Conservation (phyloP, 345 rosid genomes). For the Acer campestre region DNA sequence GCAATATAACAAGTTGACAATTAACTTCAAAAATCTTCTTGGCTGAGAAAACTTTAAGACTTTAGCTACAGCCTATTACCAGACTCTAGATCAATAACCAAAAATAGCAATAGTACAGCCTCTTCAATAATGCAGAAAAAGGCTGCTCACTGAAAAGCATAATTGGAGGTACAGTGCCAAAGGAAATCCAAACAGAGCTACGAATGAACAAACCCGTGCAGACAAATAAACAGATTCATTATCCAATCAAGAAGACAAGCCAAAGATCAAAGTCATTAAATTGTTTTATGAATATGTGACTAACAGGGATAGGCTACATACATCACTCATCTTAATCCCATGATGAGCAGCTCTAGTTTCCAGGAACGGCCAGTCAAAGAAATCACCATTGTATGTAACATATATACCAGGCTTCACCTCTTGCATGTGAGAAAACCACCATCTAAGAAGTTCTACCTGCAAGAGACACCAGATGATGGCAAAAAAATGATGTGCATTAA, state of each 20-base stretch:
- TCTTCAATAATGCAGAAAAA: background rate
- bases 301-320: slow-evolving; percentile 35
- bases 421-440: slow-evolving; percentile 94
- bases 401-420: slow-evolving; percentile 92
- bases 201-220: background rate
- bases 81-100: background rate
- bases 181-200: background rate
- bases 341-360: slow-evolving; percentile 94
- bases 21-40: background rate
- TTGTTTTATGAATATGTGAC: slow-evolving; percentile 1
- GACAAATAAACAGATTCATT: background rate
- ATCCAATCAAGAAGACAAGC: background rate
- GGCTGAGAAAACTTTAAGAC: background rate
- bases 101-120: background rate
- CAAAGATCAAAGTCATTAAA: background rate
- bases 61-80: background rate
- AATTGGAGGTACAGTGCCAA: background rate
- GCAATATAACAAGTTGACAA: background rate
- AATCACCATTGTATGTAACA: slow-evolving; percentile 96
- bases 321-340: slow-evolving; percentile 81
- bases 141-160: background rate
- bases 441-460: slow-evolving; percentile 77
- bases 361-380: slow-evolving; percentile 96
- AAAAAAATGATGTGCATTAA: background rate
- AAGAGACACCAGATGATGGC: slow-evolving; percentile 28